These are phyloP conservation scores for Rutstroemia sydowiana DNA, from an alignment of 2,329 filamentous ascomycete species.

Conservation along the genomic window DNA sequence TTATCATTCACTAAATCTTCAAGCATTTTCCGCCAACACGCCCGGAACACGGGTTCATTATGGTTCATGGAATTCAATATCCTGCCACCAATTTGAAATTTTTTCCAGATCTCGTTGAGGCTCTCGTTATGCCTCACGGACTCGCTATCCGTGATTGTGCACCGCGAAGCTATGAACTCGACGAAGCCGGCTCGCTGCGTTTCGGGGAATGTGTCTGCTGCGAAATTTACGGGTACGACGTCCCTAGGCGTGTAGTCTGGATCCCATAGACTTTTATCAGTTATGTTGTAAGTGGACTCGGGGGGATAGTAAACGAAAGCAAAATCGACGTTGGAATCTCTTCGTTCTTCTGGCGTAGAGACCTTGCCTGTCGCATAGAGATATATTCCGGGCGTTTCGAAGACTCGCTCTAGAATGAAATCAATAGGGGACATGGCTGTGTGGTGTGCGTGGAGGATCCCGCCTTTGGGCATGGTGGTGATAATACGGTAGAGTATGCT, in stretches of 20 bases:
- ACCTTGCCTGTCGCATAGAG: slow-evolving; percentile 52
- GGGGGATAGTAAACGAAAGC: neutral
- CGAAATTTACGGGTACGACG: slow-evolving; percentile 42
- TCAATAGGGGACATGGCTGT: slow-evolving; percentile 83
- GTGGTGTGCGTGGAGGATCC: slow-evolving; percentile 77
- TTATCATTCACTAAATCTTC: slow-evolving; percentile 65
- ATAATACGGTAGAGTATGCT: slow-evolving; percentile 80
- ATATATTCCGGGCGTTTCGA: slow-evolving; percentile 67
- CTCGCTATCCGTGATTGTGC: slow-evolving; percentile 62
- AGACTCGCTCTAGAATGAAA: slow-evolving; percentile 63
- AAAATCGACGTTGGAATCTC: neutral
- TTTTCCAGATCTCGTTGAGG: slow-evolving; percentile 74
- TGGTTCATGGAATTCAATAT: slow-evolving; percentile 66
- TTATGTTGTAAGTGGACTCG: neutral
- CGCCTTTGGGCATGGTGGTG: slow-evolving; percentile 77
- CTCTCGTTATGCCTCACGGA: slow-evolving; percentile 72
- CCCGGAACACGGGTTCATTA: slow-evolving; percentile 83
- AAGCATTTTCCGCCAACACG: slow-evolving; percentile 64
- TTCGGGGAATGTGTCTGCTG: slow-evolving; percentile 56
- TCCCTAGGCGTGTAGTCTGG: neutral
- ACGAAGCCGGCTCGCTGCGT: slow-evolving; percentile 64
- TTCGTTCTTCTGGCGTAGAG: slow-evolving; percentile 32
- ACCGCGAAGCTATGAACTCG: slow-evolving; percentile 65
- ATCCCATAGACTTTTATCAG: slow-evolving; percentile 41
- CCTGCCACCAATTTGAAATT: slow-evolving; percentile 66